These are phyloP conservation scores for Monosiga brevicollis DNA, from an alignment of 78 protist genomes.

Conservation along the genomic window DNA sequence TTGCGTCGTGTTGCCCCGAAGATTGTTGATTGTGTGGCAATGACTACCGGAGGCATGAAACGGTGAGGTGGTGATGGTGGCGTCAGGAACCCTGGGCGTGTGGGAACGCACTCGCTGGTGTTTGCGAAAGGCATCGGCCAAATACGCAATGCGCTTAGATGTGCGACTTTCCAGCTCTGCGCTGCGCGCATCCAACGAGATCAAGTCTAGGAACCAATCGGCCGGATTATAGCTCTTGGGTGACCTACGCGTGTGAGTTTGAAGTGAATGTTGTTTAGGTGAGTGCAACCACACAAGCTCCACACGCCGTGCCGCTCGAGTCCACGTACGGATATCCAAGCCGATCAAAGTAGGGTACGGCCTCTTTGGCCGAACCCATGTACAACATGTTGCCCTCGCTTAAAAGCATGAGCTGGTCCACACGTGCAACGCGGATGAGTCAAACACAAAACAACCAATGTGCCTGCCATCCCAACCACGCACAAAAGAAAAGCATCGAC, in stretches of 20 bases:
- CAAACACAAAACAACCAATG: too few relatives aligned
- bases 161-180: not conserved
- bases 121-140: not conserved
- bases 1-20: too few relatives aligned
- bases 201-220: not conserved
- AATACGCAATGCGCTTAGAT: not conserved
- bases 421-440: too few relatives aligned
- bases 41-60: too few relatives aligned
- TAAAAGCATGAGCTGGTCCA: conserved; percentile 13
- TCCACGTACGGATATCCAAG: conserved; percentile 21
- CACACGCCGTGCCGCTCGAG: too few relatives aligned
- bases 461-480: too few relatives aligned
- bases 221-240: conserved; percentile 21
- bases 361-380: conserved; percentile 2
- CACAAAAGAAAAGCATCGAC: too few relatives aligned
- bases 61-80: too few relatives aligned
- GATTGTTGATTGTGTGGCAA: too few relatives aligned
- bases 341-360: conserved; percentile 3
- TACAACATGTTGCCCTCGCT: conserved; percentile 14
- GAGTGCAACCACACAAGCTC: too few relatives aligned
- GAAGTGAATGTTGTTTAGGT: too few relatives aligned
- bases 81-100: not conserved
- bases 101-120: not conserved
- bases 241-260: too few relatives aligned
- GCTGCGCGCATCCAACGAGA: not conserved